phyloP scores from a whole-genome alignment of 768 basidiomycete species.

The Lactarius sanguifluus region DNA sequence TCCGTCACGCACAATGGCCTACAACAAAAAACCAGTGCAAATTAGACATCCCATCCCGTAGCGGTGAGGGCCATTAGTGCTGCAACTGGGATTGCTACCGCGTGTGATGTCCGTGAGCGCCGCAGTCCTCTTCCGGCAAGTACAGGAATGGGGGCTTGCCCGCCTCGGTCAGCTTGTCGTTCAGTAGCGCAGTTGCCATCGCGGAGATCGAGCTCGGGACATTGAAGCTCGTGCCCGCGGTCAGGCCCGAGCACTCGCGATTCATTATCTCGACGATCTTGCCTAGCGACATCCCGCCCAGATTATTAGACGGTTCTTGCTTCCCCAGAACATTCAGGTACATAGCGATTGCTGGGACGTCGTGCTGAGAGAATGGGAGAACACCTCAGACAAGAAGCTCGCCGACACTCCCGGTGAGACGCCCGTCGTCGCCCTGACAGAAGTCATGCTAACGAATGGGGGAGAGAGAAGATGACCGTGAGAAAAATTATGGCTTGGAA shows the following conservation, averaged over 20 bases:
- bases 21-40: not conserved
- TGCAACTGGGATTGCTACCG: slow-evolving; percentile 31
- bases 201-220: slow-evolving; percentile 38
- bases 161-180: slow-evolving; percentile 35
- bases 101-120: slow-evolving; percentile 39
- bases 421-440: too few species aligned
- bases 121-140: slow-evolving; percentile 21
- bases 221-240: slow-evolving; percentile 36
- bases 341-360: slow-evolving; percentile 38
- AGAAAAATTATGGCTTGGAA: too few species aligned
- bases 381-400: not conserved
- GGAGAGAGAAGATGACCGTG: too few species aligned
- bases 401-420: not conserved
- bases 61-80: slow-evolving; percentile 9
- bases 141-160: slow-evolving; percentile 38
- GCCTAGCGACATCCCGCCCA: slow-evolving; percentile 46
- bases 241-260: slow-evolving; percentile 26
- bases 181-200: slow-evolving; percentile 38
- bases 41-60: slow-evolving; percentile 10
- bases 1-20: not conserved
- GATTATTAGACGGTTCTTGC: slow-evolving; percentile 35
- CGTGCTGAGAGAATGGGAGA: not conserved
- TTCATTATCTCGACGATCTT: slow-evolving; percentile 36
- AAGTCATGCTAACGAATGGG: too few species aligned
- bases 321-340: slow-evolving; percentile 40